These are phyloP conservation scores for Allium fistulosum DNA, from an alignment of 106 monocot species.

Conservation along the genomic window DNA sequence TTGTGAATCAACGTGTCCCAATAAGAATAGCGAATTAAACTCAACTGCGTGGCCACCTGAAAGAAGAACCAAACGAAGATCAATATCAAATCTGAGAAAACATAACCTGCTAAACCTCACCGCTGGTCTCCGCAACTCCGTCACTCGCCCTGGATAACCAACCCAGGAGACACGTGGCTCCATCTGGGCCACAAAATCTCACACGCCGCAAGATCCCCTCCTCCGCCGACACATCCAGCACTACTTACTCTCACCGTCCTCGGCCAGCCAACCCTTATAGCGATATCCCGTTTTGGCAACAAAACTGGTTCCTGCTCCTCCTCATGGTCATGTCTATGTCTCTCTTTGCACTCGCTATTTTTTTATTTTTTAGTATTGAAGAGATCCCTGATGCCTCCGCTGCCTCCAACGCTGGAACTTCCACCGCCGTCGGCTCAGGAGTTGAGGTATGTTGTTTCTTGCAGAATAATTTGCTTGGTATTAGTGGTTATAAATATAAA, in stretches of 20 bases:
- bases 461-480: not conserved
- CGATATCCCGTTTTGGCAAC: slow-evolving; percentile 42
- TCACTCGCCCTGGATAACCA: slow-evolving; percentile 29
- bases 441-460: slow-evolving; percentile 31
- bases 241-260: not conserved
- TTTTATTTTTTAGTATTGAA: slow-evolving; percentile 45
- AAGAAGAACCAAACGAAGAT: too few relatives aligned
- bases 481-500: not conserved
- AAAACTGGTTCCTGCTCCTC: slow-evolving; percentile 36
- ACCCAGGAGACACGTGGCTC: slow-evolving; percentile 35
- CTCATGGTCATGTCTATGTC: slow-evolving; percentile 51
- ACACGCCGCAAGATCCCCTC: slow-evolving; percentile 24
- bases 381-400: slow-evolving; percentile 21
- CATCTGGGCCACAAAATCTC: slow-evolving; percentile 38
- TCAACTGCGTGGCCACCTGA: too few relatives aligned
- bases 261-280: not conserved
- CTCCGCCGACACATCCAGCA: not conserved
- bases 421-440: slow-evolving; percentile 23
- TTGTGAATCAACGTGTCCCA: too few relatives aligned
- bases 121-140: not conserved
- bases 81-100: too few relatives aligned
- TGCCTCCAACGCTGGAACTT: slow-evolving; percentile 25
- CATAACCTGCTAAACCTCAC: not conserved
- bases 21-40: too few relatives aligned
- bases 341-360: slow-evolving; percentile 44